A percentile compares a stretch with the other conserved stretches of the same genome.
Evolutionary conservation across 768 basidiomycete genomes (phyloP).

Genomic region (Auricularia sp.): DNA sequence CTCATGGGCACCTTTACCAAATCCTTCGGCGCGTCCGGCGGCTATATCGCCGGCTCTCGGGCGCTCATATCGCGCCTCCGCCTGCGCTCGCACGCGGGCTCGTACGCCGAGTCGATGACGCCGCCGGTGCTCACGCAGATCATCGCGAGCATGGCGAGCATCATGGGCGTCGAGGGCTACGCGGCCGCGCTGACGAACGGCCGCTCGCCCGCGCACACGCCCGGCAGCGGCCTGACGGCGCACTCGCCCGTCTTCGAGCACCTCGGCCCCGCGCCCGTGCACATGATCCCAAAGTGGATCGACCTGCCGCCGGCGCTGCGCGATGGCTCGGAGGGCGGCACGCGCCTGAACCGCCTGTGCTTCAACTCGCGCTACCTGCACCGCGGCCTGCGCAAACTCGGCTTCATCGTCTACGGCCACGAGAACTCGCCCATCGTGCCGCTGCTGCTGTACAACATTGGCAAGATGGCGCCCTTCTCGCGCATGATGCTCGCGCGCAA

Average conservation of each 20-base stretch:
- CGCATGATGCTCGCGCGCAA: conserved; percentile 70
- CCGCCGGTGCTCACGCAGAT: conserved; percentile 89
- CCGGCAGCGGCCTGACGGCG: conserved; percentile 20
- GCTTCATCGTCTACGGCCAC: conserved; percentile 94
- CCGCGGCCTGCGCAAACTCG: conserved; percentile 75
- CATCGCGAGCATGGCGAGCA: conserved; percentile 86
- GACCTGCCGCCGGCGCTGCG: conserved; percentile 59
- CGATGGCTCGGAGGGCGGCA: conserved; percentile 76
- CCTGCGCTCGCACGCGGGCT: conserved; percentile 65
- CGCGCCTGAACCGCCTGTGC: conserved; percentile 76
- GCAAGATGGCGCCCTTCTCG: conserved; percentile 88
- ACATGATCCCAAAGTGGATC: conserved; percentile 69
- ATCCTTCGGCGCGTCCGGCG: conserved; percentile 88
- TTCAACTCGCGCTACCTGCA: conserved; percentile 95
- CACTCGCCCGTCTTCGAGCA: conserved; percentile 26
- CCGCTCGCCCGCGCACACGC: conserved; percentile 21
- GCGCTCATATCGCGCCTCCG: conserved; percentile 73
- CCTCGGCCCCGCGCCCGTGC: conserved; percentile 60
- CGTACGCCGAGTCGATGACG: conserved; percentile 85
- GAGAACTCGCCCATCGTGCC: conserved; percentile 90
- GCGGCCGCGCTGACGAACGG: conserved; percentile 22
- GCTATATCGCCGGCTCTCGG: conserved; percentile 85
- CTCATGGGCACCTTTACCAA: conserved; percentile 99
- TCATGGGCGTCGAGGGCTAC: conserved; percentile 71
- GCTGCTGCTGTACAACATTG: conserved; percentile 82